Evolutionary conservation across 768 basidiomycete species (phyloP).

Genomic region (Naganishia randhawae): DNA sequence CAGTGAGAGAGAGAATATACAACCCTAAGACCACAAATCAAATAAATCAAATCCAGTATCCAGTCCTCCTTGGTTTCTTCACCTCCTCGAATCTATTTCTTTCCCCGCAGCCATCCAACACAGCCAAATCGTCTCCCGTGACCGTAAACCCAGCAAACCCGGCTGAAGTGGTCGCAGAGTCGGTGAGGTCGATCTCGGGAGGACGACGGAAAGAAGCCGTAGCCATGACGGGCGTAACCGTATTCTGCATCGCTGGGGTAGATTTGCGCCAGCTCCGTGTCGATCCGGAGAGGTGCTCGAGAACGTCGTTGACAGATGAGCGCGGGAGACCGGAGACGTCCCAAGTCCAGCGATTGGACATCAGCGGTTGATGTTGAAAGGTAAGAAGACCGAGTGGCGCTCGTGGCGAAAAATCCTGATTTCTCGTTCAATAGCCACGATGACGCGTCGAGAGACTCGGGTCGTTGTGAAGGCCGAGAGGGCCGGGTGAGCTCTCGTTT

Average conservation of each 20-base stretch:
- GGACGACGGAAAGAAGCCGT: constrained; percentile 3
- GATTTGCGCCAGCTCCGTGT: neutral
- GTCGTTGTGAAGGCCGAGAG: neutral
- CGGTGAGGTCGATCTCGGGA: neutral
- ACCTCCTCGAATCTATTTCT: neutral
- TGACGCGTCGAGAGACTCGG: neutral
- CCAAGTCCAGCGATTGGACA: neutral
- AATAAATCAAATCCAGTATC: constrained; percentile 7
- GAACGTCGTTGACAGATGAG: constrained; percentile 12
- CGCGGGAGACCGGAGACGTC: neutral
- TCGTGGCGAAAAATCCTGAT: neutral
- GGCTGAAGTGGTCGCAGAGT: neutral
- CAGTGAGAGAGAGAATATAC: neutral
- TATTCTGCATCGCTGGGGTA: neutral
- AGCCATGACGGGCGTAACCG: neutral
- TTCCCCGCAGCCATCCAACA: too few species aligned
- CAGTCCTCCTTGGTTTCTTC: constrained; percentile 17
- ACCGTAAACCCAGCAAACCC: neutral
- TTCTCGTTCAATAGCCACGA: neutral
- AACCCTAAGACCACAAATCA: neutral
- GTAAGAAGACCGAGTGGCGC: neutral
- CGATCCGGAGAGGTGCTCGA: neutral
- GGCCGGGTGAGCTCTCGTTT: neutral
- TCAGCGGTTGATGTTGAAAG: neutral
- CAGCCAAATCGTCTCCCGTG: neutral